A percentile compares a stretch with the other conserved stretches of the same genome.
These are phyloP conservation scores for Tuber magnatum DNA, from an alignment of 495 filamentous ascomycete species.

Conservation along the genomic window DNA sequence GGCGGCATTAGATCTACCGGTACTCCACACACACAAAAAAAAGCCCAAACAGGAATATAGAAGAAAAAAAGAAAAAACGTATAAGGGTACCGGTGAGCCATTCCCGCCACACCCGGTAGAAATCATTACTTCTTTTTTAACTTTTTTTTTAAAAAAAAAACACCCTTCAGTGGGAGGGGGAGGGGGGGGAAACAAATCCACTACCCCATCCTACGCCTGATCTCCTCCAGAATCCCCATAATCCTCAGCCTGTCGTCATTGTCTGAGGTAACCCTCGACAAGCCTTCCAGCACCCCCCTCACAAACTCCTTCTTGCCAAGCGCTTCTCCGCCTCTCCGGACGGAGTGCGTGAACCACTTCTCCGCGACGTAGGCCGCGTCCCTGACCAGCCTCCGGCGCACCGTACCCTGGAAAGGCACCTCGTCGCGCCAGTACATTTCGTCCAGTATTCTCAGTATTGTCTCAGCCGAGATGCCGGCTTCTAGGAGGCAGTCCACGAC, in stretches of 20 bases:
- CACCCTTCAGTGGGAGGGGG: not conserved
- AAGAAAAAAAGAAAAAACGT: not conserved
- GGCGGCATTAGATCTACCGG: not conserved
- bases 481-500: slow-evolving; percentile 72
- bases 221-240: slow-evolving; percentile 25
- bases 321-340: slow-evolving; percentile 48
- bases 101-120: not conserved
- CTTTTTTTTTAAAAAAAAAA: not conserved
- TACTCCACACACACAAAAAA: not conserved
- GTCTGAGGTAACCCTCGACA: slow-evolving; percentile 23
- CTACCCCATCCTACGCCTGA: slow-evolving; percentile 33
- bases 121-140: not conserved
- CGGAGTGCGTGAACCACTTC: slow-evolving; percentile 58
- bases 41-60: not conserved
- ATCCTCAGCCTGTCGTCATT: slow-evolving; percentile 26
- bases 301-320: slow-evolving; percentile 35
- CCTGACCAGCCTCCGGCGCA: slow-evolving; percentile 53
- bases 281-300: slow-evolving; percentile 36
- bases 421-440: slow-evolving; percentile 75
- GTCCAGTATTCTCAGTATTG: slow-evolving; percentile 70
- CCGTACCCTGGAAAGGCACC: slow-evolving; percentile 66
- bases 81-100: not conserved
- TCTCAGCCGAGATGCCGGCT: slow-evolving; percentile 65
- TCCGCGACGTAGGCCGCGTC: slow-evolving; percentile 58
- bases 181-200: not conserved